These are phyloP conservation scores for Sorghum bicolor DNA, from an alignment of 176 grass and related monocot species.

Conservation along the genomic window DNA sequence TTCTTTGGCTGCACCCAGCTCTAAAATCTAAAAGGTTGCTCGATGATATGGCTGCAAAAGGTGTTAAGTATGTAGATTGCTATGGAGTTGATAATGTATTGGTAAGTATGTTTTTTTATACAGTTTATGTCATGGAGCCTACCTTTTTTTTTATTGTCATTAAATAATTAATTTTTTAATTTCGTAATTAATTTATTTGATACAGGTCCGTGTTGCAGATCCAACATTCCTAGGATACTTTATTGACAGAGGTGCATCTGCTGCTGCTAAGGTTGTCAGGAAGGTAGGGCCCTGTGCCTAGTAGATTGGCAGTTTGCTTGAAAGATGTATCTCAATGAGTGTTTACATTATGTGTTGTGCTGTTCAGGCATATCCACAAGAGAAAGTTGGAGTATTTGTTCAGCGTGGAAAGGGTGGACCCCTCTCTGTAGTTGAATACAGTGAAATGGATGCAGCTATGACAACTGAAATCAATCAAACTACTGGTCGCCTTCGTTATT, in stretches of 20 bases:
- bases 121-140: not conserved
- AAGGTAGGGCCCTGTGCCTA: constrained; percentile 47
- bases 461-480: constrained; percentile 77
- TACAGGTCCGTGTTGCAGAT: constrained; percentile 83
- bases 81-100: constrained; percentile 91
- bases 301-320: constrained; percentile 17
- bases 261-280: constrained; percentile 75
- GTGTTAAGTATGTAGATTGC: constrained; percentile 77
- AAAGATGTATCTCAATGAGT: not conserved
- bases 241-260: constrained; percentile 70
- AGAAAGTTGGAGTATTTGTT: constrained; percentile 89
- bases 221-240: constrained; percentile 86
- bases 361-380: constrained; percentile 64
- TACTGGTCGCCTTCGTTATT: constrained; percentile 74
- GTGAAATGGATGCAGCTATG: constrained; percentile 81
- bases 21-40: constrained; percentile 67
- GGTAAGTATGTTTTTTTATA: constrained; percentile 31
- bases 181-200: constrained; percentile 34
- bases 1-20: constrained; percentile 33
- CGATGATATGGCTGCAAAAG: constrained; percentile 80
- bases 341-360: constrained; percentile 10
- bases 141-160: constrained; percentile 12
- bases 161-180: constrained; percentile 45
- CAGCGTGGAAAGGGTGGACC: constrained; percentile 74
- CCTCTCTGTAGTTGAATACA: constrained; percentile 73